Evolutionary conservation across 805 yeast genomes (phyloP).

Genomic region (Yarrowia sp.): DNA sequence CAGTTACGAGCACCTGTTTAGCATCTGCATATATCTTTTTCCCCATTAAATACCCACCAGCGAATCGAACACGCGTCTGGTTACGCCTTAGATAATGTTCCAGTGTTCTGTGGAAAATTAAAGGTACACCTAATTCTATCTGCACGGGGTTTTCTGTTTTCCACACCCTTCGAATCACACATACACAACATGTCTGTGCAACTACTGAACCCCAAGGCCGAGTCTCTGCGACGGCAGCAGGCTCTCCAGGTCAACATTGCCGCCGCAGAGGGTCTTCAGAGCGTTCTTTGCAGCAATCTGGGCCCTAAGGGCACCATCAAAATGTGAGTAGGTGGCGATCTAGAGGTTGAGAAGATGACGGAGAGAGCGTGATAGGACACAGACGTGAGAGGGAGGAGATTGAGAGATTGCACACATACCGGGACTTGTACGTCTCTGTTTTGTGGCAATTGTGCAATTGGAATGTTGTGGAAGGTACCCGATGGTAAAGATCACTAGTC

Average conservation of each 20-base stretch:
- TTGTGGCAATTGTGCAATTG: background rate
- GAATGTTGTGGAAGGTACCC: conserved; percentile 3
- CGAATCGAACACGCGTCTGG: conserved; percentile 15
- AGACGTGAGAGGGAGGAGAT: background rate
- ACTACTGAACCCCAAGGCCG: conserved; percentile 95
- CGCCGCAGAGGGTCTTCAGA: conserved; percentile 97
- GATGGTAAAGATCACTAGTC: too few species aligned
- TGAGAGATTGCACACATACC: too few species aligned
- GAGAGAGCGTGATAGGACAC: too few species aligned
- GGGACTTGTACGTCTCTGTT: background rate
- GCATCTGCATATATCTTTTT: too few species aligned
- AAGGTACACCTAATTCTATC: conserved; percentile 13
- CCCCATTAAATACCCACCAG: background rate
- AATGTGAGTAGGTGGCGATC: conserved; percentile 55
- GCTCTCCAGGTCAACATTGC: conserved; percentile 94
- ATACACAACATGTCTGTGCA: conserved; percentile 58
- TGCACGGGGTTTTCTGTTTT: conserved; percentile 23
- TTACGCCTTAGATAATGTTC: background rate
- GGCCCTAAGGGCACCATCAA: conserved; percentile 98
- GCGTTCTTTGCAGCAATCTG: conserved; percentile 85
- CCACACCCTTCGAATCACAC: conserved; percentile 38
- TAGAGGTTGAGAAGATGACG: background rate
- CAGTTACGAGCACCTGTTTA: too few species aligned
- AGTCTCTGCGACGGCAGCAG: conserved; percentile 92
- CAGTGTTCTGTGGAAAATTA: conserved; percentile 5